phyloP scores from a whole-genome alignment of 2,329 filamentous ascomycete species.

The Blumeriella jaapii region DNA sequence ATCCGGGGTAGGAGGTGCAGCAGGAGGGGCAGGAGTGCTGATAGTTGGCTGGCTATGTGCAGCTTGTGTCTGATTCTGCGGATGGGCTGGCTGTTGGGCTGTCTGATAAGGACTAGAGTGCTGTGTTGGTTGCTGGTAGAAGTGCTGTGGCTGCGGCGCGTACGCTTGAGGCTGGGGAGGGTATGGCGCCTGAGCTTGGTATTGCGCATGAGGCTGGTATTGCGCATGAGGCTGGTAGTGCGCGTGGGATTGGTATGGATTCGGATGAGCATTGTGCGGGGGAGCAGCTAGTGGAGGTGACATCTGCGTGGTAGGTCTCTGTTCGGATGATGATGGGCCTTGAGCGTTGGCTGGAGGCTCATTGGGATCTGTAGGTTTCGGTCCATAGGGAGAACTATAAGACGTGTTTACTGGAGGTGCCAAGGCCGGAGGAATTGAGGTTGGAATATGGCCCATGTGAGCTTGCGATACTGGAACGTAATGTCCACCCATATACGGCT shows the following conservation, averaged over 20 bases:
- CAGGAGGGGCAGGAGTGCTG: neutral
- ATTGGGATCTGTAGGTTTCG: slow-evolving; percentile 19
- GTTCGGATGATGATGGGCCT: neutral
- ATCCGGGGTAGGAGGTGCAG: neutral
- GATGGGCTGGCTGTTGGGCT: neutral
- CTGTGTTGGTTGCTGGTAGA: neutral
- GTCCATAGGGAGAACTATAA: slow-evolving; percentile 28
- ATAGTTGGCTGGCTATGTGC: slow-evolving; percentile 1
- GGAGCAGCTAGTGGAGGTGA: neutral
- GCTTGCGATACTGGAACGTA: slow-evolving; percentile 4
- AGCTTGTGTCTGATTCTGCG: neutral
- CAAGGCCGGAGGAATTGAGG: slow-evolving; percentile 18
- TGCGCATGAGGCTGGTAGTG: slow-evolving; percentile 1
- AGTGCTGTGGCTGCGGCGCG: neutral
- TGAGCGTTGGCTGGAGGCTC: slow-evolving; percentile 4
- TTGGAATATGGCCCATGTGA: too few species aligned
- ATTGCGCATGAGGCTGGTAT: neutral
- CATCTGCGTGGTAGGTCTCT: neutral
- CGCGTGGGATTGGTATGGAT: slow-evolving; percentile 1
- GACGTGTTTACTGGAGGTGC: slow-evolving; percentile 11
- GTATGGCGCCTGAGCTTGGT: too few species aligned
- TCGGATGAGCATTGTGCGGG: neutral
- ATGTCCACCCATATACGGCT: slow-evolving; percentile 12
- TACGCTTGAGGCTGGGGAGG: neutral
- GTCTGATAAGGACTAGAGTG: neutral